A percentile compares a stretch with the other conserved stretches of the same genome.
phyloP scores from a whole-genome alignment of 2,329 filamentous ascomycete genomes.

The Reticulascus tulasneorum region DNA sequence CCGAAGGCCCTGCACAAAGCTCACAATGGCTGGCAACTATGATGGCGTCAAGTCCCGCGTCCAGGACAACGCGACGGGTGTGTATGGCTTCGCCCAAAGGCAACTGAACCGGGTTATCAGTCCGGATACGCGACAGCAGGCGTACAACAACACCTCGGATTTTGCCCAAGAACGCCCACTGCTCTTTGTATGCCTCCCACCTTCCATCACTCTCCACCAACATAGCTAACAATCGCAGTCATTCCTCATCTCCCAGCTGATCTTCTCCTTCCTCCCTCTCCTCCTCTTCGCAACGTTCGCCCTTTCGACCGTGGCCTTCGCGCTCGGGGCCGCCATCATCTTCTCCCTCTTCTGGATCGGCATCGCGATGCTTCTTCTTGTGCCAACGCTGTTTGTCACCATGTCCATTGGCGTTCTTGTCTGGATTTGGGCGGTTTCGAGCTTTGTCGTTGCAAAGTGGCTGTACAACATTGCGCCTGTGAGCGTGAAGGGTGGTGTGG shows the following conservation, averaged over 20 bases:
- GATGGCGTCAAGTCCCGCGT: slow-evolving; percentile 20
- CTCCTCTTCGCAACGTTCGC: slow-evolving; percentile 66
- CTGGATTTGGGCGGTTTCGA: slow-evolving; percentile 64
- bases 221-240: slow-evolving; percentile 42
- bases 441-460: slow-evolving; percentile 49
- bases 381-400: slow-evolving; percentile 66
- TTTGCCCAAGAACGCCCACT: slow-evolving; percentile 65
- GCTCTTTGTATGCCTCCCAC: slow-evolving; percentile 54
- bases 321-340: slow-evolving; percentile 56
- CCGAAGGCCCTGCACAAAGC: too few relatives aligned
- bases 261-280: slow-evolving; percentile 64
- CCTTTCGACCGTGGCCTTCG: slow-evolving; percentile 57
- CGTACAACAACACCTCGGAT: slow-evolving; percentile 46
- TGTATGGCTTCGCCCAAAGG: slow-evolving; percentile 37
- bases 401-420: slow-evolving; percentile 57
- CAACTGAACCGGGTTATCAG: slow-evolving; percentile 51
- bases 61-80: slow-evolving; percentile 28
- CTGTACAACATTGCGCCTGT: slow-evolving; percentile 34
- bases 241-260: slow-evolving; percentile 62
- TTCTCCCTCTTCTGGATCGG: slow-evolving; percentile 67
- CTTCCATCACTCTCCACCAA: slow-evolving; percentile 2
- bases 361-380: slow-evolving; percentile 61
- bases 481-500: slow-evolving; percentile 13
- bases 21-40: too few relatives aligned
- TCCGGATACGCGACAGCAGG: slow-evolving; percentile 55